Base-by-base conservation (phyloP, 345 rosid species). In the Boechera stricta region DNA sequence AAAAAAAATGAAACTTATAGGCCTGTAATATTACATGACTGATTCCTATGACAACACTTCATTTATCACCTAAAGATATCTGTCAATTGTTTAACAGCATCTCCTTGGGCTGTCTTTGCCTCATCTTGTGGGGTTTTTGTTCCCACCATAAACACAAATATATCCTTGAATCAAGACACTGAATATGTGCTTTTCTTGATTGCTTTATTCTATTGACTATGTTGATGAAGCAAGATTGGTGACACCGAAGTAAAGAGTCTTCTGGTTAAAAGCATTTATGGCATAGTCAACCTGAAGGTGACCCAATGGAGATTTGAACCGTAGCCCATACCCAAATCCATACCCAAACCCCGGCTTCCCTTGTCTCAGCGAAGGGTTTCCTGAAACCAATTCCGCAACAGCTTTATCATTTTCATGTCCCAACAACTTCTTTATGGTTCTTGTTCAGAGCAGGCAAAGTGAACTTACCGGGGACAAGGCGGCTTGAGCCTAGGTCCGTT, bases 281-380 rank as follows among this genome's bases (percentile, higher is more conserved):
- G 93, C 93, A 52, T 81, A 86, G 67, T 89, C 93, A 76, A 89
- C 81, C 81, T 85, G 92, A 35, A 91, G 66, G 78, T 86, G 93
- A 57, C 93, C 91, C 21, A 84, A 7, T 8, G 91, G 92, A 79
- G 90, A 83, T 84, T 86, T 89, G 71, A 85, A 85, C 11, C 92
- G 90, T 72, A 91, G 64, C 13, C 92, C 92, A 36, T 91, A 89
- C 48, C 93, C 93, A 11, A 87, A 58, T 45, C 98, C 98, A 62
- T 86, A 70, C 55, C 98, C 97, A 12, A 85, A 86, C 42, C 98
- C 98, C 1, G 93, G 97, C 79, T 94, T 94, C 38, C 97, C 89
- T 31, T 82, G 94, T 67, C 98, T 90, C 77, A 85, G 28, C 0
- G 96, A 87, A 52, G 97, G 97, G 82, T 91, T 91, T 81, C 97